Base-by-base conservation (phyloP, 2,329 filamentous ascomycete genomes). In the Colletotrichum sp. region DNA sequence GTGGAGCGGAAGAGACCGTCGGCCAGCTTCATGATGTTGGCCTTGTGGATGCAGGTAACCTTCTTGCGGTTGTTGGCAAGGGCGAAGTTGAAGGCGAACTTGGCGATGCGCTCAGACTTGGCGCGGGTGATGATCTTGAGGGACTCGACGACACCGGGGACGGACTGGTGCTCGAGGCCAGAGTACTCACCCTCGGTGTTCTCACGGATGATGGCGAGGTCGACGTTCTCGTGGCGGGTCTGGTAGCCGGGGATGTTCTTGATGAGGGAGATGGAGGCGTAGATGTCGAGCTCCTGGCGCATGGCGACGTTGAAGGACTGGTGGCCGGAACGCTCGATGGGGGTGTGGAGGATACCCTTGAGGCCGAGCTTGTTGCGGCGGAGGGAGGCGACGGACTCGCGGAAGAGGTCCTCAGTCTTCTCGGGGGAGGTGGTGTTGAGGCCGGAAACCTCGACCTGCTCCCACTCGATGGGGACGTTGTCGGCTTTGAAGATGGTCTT, bases 111-210 rank as follows among this genome's bases (percentile, higher is more conserved):
- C 93, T 99, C 97, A 71, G 96, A 98, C 92, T 99, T 98, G 87
- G 96, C 96, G 82, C 96, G 95, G 80, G 97, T 99, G 89, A 99
- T 98, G 89, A 99, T 98, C 92, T 99, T 99, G 87, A 99, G 94
- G 66, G 96, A 98, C 90, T 99, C 97, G 81, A 99, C 97, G 81
- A 99, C 97, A 81, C 97, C 97, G 79, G 91, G 91, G 68, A 99
- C 97, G 78, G 95, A 98, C 91, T 98, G 96, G 90, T 99, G 97
- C 92, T 99, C 97, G 77, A 99, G 93, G 77, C 97, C 97, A 79
- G 96, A 98, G 92, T 99, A 99, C 91, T 99, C 97, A 84, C 97
- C 97, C 92, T 99, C 97, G 84, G 97, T 99, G 91, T 99, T 99
- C 91, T 99, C 97, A 89, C 97, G 97, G 88, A 99, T 98, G 88